phyloP scores from a whole-genome alignment of 345 rosid genomes.

The Rhodomyrtus tomentosa region DNA sequence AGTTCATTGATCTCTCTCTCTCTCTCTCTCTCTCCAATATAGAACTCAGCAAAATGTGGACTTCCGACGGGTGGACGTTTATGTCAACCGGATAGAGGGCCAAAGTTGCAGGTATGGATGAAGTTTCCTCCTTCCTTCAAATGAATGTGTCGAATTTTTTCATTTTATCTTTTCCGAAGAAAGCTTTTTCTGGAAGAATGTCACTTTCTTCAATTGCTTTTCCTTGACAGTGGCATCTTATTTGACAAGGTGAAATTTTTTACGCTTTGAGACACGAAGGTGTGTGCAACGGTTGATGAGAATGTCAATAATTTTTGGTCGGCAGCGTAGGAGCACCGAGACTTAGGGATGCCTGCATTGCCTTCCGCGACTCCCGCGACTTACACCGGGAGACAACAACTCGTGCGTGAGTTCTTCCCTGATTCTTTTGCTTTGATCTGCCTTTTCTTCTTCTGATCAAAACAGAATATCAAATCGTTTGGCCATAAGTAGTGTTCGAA shows the following conservation, averaged over 20 bases:
- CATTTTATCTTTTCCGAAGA: background rate
- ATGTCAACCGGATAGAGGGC: slow-evolving; percentile 89
- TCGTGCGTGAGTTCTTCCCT: slow-evolving; percentile 38
- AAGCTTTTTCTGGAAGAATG: background rate
- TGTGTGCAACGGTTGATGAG: background rate
- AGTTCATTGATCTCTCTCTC: background rate
- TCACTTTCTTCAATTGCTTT: background rate
- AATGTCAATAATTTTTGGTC: slow-evolving; percentile 7
- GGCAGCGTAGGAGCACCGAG: slow-evolving; percentile 86
- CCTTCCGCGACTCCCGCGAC: slow-evolving; percentile 63
- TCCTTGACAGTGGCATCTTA: background rate
- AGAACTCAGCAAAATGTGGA: slow-evolving; percentile 71
- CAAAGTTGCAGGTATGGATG: slow-evolving; percentile 69
- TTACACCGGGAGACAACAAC: slow-evolving; percentile 66
- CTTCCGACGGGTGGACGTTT: slow-evolving; percentile 71
- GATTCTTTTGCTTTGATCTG: background rate
- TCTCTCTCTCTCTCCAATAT: background rate
- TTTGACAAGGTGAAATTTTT: background rate
- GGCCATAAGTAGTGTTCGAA: no score
- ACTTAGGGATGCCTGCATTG: slow-evolving; percentile 68
- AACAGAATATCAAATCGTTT: no score
- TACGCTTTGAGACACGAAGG: background rate
- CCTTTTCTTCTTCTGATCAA: background rate
- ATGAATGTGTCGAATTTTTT: background rate
- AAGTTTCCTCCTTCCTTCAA: background rate